A percentile compares a stretch with the other conserved stretches of the same genome.
phyloP scores from a whole-genome alignment of 2,329 filamentous ascomycete species.

The Neophaeococcomyces aloes region DNA sequence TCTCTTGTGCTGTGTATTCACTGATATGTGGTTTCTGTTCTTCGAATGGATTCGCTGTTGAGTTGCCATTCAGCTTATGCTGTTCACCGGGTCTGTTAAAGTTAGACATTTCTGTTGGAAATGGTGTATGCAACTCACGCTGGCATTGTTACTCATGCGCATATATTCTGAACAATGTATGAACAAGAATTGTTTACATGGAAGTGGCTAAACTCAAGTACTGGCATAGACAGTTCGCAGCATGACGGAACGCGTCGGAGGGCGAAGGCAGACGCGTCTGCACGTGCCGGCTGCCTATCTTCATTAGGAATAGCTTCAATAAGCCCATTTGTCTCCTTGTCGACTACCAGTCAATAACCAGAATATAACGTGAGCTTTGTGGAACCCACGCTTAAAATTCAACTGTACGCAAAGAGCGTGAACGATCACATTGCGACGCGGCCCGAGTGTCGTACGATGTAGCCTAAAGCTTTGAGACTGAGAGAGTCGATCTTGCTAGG shows the following conservation, averaged over 20 bases:
- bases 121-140: background rate
- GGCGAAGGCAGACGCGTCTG: background rate
- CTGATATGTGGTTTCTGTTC: conserved; percentile 57
- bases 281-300: background rate
- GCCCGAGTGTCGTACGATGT: too few relatives aligned
- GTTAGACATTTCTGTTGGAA: background rate
- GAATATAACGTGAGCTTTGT: too few relatives aligned
- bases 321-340: too few relatives aligned
- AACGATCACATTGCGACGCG: too few relatives aligned
- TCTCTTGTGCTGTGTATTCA: conserved; percentile 80
- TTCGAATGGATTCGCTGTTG: conserved; percentile 65
- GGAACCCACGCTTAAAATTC: too few relatives aligned
- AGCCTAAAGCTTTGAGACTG: too few relatives aligned
- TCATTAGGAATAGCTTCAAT: too few relatives aligned
- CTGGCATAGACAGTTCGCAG: too few relatives aligned
- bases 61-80: conserved; percentile 19
- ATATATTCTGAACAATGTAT: background rate
- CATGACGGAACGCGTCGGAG: background rate
- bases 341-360: too few relatives aligned
- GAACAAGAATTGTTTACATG: background rate
- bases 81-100: conserved; percentile 20
- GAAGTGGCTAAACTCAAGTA: background rate
- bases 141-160: conserved; percentile 3
- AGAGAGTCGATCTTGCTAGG: too few relatives aligned
- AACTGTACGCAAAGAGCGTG: too few relatives aligned